A percentile compares a stretch with the other conserved stretches of the same genome.
phyloP scores from a whole-genome alignment of 2,329 filamentous ascomycete species.

The Chrysoporthe puriensis region DNA sequence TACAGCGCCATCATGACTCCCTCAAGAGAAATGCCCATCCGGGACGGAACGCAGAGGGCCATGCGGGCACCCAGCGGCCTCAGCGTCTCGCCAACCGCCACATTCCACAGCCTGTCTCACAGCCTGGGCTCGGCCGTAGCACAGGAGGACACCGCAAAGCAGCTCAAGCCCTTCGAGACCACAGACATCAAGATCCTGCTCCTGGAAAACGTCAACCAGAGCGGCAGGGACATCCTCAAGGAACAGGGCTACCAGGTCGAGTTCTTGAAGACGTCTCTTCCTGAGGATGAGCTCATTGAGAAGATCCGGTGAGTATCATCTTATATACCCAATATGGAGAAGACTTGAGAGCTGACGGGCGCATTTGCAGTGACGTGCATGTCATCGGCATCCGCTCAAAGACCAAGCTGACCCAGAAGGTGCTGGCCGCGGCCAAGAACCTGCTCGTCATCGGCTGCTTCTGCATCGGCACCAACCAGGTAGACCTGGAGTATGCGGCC shows the following conservation, averaged over 20 bases:
- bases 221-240: constrained; percentile 80
- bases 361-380: constrained; percentile 76
- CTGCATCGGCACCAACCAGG: constrained; percentile 98
- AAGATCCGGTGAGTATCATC: constrained; percentile 78
- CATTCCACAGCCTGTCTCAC: constrained; percentile 66
- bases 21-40: constrained; percentile 25
- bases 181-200: constrained; percentile 96
- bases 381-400: constrained; percentile 98
- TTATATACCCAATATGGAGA: constrained; percentile 12
- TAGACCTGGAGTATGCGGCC: constrained; percentile 83
- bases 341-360: not conserved
- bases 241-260: constrained; percentile 96
- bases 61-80: constrained; percentile 58
- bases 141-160: constrained; percentile 55
- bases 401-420: constrained; percentile 86
- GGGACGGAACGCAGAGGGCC: constrained; percentile 33
- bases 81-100: constrained; percentile 72
- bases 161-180: constrained; percentile 92
- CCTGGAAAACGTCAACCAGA: constrained; percentile 93
- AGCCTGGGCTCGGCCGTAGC: constrained; percentile 45
- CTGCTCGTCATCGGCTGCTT: constrained; percentile 96
- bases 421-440: constrained; percentile 88
- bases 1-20: constrained; percentile 23
- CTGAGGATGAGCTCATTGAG: constrained; percentile 92
- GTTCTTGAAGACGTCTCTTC: constrained; percentile 82